Evolutionary conservation across 2,329 filamentous ascomycete species (phyloP).

Genomic region (Elsinoe perseae): DNA sequence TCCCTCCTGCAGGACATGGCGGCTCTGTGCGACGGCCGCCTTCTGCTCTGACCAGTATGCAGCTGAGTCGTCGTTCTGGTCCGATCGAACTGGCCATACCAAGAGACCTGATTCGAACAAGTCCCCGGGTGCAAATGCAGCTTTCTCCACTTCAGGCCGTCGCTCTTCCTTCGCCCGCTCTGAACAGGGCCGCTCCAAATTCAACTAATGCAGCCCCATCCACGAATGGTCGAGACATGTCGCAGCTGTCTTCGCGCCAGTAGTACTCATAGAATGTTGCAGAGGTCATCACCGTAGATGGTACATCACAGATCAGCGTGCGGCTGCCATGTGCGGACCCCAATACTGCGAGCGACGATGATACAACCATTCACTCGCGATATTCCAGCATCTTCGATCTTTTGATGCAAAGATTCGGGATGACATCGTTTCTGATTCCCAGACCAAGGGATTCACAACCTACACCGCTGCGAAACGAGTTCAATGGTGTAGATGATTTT

Average conservation of each 20-base stretch:
- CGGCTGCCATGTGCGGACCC: too few species aligned
- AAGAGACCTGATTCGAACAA: neutral
- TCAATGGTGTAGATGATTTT: too few species aligned
- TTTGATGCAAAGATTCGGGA: neutral
- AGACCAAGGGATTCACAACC: neutral
- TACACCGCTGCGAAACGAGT: too few species aligned
- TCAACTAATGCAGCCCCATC: too few species aligned
- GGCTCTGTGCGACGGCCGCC: neutral
- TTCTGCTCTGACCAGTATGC: neutral
- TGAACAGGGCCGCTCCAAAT: too few species aligned
- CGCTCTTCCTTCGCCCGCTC: too few species aligned
- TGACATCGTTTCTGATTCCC: neutral
- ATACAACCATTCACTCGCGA: neutral
- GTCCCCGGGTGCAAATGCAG: neutral
- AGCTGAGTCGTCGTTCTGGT: neutral
- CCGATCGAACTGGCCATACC: neutral
- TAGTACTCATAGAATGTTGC: too few species aligned
- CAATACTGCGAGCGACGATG: neutral
- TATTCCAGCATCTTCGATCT: neutral
- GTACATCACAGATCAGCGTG: too few species aligned
- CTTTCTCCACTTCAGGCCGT: neutral
- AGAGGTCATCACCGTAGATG: too few species aligned
- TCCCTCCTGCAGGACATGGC: neutral
- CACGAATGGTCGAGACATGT: too few species aligned
- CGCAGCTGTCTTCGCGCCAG: too few species aligned